Percentiles rank a stretch among this genome's conserved stretches.
These are phyloP conservation scores for Clarireedia hainanense DNA, from an alignment of 2,329 filamentous ascomycete genomes.

Conservation along the genomic window DNA sequence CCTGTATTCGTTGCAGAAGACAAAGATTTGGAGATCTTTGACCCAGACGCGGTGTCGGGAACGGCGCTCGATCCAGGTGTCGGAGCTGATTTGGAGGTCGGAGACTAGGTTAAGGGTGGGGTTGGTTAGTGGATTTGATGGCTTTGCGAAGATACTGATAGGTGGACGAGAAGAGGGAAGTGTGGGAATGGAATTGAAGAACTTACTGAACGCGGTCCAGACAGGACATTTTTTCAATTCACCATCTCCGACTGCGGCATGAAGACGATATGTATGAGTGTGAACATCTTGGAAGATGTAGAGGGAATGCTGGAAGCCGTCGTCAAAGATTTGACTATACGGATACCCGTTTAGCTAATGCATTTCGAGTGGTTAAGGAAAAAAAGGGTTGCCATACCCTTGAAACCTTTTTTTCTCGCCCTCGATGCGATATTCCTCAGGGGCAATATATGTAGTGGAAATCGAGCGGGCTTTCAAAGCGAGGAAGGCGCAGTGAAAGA, in stretches of 20 bases:
- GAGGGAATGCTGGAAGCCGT: slow-evolving; percentile 45
- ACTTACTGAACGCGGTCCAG: slow-evolving; percentile 56
- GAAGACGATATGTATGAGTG: slow-evolving; percentile 44
- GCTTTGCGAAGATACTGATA: not conserved
- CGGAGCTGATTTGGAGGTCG: slow-evolving; percentile 37
- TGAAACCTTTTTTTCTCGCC: slow-evolving; percentile 47
- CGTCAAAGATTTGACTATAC: slow-evolving; percentile 47
- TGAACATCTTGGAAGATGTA: slow-evolving; percentile 44
- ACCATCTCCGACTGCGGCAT: slow-evolving; percentile 48
- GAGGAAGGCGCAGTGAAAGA: slow-evolving; percentile 52
- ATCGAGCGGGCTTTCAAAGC: slow-evolving; percentile 45
- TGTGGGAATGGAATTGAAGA: not conserved
- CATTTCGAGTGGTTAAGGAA: not conserved
- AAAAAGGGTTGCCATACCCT: slow-evolving; percentile 37
- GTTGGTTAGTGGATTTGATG: not conserved
- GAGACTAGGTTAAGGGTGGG: slow-evolving; percentile 37
- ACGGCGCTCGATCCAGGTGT: slow-evolving; percentile 44
- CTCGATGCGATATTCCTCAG: slow-evolving; percentile 39
- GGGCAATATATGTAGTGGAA: slow-evolving; percentile 36
- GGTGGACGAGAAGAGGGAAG: not conserved
- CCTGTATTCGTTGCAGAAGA: slow-evolving; percentile 50
- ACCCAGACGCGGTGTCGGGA: slow-evolving; percentile 42
- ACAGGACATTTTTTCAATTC: slow-evolving; percentile 47
- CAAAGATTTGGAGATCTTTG: slow-evolving; percentile 47
- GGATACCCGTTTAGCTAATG: not conserved